These are phyloP conservation scores for Coelastrella sp. DNA, from an alignment of 139 green algal species.

Conservation along the genomic window DNA sequence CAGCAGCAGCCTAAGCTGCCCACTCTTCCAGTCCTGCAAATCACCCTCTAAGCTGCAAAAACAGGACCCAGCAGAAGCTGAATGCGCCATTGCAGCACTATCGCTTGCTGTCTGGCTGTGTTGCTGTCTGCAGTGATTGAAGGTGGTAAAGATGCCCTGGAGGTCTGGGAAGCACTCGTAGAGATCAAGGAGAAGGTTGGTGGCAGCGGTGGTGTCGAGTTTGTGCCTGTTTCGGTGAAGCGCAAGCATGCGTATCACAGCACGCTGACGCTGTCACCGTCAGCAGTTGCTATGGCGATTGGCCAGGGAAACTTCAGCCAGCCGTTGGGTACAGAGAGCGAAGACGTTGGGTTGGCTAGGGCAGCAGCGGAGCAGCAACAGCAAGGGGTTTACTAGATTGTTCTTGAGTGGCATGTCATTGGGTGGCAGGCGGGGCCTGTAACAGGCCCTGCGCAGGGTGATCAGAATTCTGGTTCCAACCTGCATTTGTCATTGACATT, in stretches of 20 bases:
- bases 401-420: no score
- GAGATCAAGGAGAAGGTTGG: conserved; percentile 22
- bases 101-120: not conserved
- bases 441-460: no score
- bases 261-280: conserved; percentile 37
- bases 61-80: no score
- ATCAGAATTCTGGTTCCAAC: no score
- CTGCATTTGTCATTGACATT: no score
- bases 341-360: not conserved
- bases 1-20: no score
- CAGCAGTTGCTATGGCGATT: conserved; percentile 2
- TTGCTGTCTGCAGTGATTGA: conserved; percentile 11
- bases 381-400: not conserved
- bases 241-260: conserved; percentile 46
- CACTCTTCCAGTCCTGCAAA: no score
- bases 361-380: not conserved
- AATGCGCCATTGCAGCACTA: not conserved
- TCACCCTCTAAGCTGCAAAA: no score
- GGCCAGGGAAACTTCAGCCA: conserved; percentile 12
- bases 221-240: conserved; percentile 34
- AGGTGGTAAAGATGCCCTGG: conserved; percentile 5
- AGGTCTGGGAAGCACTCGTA: conserved; percentile 38
- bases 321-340: conserved; percentile 26
- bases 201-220: conserved; percentile 9
- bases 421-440: no score